Conservation (phyloP, 257 asterid species). For the Verbena officinalis region DNA sequence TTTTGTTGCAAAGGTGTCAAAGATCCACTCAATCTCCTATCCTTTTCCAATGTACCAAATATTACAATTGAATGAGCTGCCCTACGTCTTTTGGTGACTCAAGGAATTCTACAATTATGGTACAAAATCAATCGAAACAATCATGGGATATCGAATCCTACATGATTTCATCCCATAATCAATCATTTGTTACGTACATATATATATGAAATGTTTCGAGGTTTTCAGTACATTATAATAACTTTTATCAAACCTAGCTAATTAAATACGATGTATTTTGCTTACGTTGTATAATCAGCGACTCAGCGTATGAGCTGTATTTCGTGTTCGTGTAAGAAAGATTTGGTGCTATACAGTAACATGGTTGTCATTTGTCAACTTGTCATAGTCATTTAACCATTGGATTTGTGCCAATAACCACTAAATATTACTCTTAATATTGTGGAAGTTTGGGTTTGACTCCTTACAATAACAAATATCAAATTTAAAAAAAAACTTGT, state of each 20-base stretch:
- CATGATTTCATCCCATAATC: constrained; percentile 23
- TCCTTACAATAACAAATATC: too few species aligned
- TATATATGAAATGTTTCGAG: too few species aligned
- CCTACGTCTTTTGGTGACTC: constrained; percentile 21
- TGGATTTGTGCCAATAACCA: too few species aligned
- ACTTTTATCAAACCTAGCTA: constrained; percentile 17
- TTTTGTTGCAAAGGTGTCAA: constrained; percentile 33
- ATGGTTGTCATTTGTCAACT: too few species aligned
- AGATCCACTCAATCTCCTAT: constrained; percentile 37
- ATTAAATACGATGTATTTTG: background rate
- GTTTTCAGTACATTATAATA: background rate
- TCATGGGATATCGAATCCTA: constrained; percentile 27
- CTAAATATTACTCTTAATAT: too few species aligned
- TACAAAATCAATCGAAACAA: constrained; percentile 6
- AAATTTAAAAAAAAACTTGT: too few species aligned
- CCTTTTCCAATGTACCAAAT: constrained; percentile 24
- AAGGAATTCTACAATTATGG: constrained; percentile 12
- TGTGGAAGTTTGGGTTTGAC: too few species aligned
- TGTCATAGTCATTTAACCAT: too few species aligned
- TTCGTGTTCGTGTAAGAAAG: constrained; percentile 9
- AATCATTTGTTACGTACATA: constrained; percentile 19
- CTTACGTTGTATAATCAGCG: constrained; percentile 1
- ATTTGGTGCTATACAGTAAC: background rate
- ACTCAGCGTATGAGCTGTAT: constrained; percentile 16
- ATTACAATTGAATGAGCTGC: constrained; percentile 32